Conservation (phyloP, 2,329 filamentous ascomycete genomes). For the Alternaria hordeiaustralica region DNA sequence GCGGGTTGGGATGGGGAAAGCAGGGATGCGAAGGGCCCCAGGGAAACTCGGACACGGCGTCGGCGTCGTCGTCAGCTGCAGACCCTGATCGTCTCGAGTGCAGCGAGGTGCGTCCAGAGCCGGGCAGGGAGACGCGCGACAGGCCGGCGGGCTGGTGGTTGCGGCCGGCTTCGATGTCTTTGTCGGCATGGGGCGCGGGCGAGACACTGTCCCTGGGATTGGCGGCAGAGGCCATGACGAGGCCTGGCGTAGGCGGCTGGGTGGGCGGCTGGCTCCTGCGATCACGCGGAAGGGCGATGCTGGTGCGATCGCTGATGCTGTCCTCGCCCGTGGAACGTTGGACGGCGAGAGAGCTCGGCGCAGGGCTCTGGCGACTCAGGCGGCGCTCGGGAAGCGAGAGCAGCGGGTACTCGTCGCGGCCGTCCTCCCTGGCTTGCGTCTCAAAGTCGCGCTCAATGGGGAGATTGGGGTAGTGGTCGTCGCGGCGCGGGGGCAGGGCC, state of each 20-base stretch:
- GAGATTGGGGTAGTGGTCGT: constrained; percentile 50
- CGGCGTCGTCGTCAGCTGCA: constrained; percentile 45
- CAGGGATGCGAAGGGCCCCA: constrained; percentile 97
- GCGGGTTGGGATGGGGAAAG: constrained; percentile 90
- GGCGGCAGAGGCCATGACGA: constrained; percentile 32
- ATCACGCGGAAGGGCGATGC: constrained; percentile 58
- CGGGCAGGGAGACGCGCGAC: constrained; percentile 35
- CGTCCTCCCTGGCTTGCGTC: constrained; percentile 30
- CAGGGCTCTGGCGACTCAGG: constrained; percentile 58
- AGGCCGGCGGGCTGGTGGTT: constrained; percentile 7
- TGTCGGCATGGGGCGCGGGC: constrained; percentile 13
- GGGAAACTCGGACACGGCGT: constrained; percentile 65
- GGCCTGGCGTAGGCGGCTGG: constrained; percentile 32
- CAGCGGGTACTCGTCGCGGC: constrained; percentile 61
- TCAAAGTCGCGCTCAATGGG: constrained; percentile 43
- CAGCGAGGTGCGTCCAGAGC: constrained; percentile 37
- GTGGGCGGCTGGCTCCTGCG: constrained; percentile 36
- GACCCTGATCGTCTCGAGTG: constrained; percentile 28
- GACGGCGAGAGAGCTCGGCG: constrained; percentile 44
- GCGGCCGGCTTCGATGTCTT: constrained; percentile 37
- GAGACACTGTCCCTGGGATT: constrained; percentile 18
- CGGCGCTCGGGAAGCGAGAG: constrained; percentile 64
- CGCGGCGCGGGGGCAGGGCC: not conserved
- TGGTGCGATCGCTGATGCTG: constrained; percentile 50
- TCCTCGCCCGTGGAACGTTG: constrained; percentile 53